Evolutionary conservation across 306 rosid genomes (phyloP), one percentile per base, ranked within the genome.

Genomic region (Citrullus mucosospermus): DNA sequence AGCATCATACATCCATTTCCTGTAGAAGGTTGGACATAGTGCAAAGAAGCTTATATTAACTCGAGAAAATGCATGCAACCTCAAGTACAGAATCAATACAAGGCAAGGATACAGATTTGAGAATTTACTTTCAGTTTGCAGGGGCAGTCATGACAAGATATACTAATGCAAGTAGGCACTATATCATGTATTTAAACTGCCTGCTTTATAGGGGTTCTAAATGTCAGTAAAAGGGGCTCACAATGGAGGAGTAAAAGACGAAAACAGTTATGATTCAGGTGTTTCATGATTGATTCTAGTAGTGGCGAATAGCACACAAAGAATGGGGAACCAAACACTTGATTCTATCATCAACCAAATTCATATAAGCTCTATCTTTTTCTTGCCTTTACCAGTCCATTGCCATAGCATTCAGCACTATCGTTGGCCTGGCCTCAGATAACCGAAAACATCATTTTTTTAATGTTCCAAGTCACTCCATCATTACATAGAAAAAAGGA

Each of bases 1-100:
- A 32, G 39, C 62, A 53, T 74, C 78, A 74, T 34, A 74, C 78
- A 53, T 74, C 78, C 78, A 53, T 74, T 54, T 74, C 78, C 78
- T 74, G 78, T 74, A 53, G 76, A 44, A 46, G 22, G 48, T 48
- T 46, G 22, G 22, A 25, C 58, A 69, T 12, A 68, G n/a, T 4
- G 55, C 36, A 70, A 25, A 12, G 14, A 25, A 71, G 41, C 41
- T 25, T 46, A 44, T 16, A 71, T 71, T 50, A 72, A 28, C 43
- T 55, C 7, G 25, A 43, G 75, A 20, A 20, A 69, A 20, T 22
- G 34, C 75, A 41, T 18, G 53, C 18, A 71, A 8, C 59, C 59
- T 14, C 57, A 12, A 2, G 57, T 22, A 4, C 9, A 48, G 3
- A 11, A 14, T 71, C 41, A 13, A n/a, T 20, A 44, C 53, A 43